Evolutionary conservation across 1,284 basidiomycete species (phyloP), one percentile per base, ranked within the genome.

Genomic region (Malassezia obtusa): DNA sequence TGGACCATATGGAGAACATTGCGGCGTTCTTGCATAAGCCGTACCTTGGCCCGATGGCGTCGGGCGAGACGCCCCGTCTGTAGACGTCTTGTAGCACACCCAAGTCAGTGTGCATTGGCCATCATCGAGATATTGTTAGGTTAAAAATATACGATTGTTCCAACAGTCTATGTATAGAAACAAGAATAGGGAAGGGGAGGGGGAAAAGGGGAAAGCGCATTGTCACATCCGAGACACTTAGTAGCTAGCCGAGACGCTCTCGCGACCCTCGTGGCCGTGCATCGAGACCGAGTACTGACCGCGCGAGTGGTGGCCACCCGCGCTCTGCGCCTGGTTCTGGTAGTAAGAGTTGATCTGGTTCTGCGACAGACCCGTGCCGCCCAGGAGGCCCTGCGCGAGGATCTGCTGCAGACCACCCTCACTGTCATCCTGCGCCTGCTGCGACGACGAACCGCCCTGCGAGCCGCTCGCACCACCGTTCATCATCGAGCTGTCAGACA

Each of bases 341-440:
- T 36, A 50, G 43, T 55, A 55, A n/a, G 25, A 14, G 37, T 31
- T 47, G 26, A 56, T 38, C 44, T 56, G 53, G n/a, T 39, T 17
- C 4, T 32, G 49, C 41, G 53, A 56, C 3, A 56, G 45, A 32
- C 53, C 53, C 10, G 53, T 45, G 41, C 49, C 35, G 28, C 45
- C 39, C 19, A 56, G 43, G 5, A 56, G 44, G n/a, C 53, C 49
- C 35, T 50, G 39, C 14, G 49, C 53, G 10, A 56, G 30, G 15
- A 47, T 26, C 11, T 50, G 10, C 45, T 38, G 10, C 24, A 50
- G 21, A 11, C 31, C 30, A 31, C 22, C 43, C 4, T 31, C 36
- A 14, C 21, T 19, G 26, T 28, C 10, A 22, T 28, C 4, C 25
- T n/a, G n/a, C 14, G 46, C 2, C 22, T 30, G 7, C 25, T 28